Base-by-base conservation (phyloP, 2,329 filamentous ascomycete species). In the Colletotrichum euphorbiae region DNA sequence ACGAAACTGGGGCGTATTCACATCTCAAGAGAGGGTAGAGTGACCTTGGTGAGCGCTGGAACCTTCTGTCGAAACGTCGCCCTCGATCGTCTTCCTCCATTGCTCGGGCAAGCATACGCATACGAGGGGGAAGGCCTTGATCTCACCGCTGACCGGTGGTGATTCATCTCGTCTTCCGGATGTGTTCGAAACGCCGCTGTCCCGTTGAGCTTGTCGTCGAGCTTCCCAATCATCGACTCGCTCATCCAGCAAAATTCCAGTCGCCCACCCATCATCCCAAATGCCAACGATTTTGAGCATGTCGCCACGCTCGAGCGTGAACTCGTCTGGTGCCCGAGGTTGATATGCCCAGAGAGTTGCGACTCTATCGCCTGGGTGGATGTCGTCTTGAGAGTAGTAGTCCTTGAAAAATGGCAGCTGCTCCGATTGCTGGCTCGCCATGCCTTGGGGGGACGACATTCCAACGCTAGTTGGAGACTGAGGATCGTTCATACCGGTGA, bases 201-300 rank as follows among this genome's bases (percentile, higher is more conserved):
- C 96, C 70, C 96, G 89, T 76, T 97, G 94, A 38, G 89, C 83
- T 74, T 92, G 90, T 74, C 89, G 88, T 71, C 91, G 87, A 48
- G 87, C 86, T 73, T 97, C 93, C 90, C 93, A 98, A 71, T 98
- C 93, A 69, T 98, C 95, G 2, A 94, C 94, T 62, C 89, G 87
- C 74, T 97, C 93, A 61, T 91, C 86, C 63, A 97, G 82, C 76
- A 97, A 86, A 62, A 98, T 87, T 74, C 96, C 96, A 1, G 96
- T 99, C 11, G 96, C 96, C 96, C 96, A 99, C 52, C 96, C 96
- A 77, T 99, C 96, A 75, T 99, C 96, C 96, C 96, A 99, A 72
- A 99, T 99, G 70, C 96, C 96, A 36, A 98, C 91, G 13, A 99
- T 91, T 82, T 98, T 98, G 75, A 99, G 87, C 94, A 99, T 98